These are phyloP conservation scores for Penicillium sp. DNA, from an alignment of 2,329 filamentous ascomycete genomes.

Conservation along the genomic window DNA sequence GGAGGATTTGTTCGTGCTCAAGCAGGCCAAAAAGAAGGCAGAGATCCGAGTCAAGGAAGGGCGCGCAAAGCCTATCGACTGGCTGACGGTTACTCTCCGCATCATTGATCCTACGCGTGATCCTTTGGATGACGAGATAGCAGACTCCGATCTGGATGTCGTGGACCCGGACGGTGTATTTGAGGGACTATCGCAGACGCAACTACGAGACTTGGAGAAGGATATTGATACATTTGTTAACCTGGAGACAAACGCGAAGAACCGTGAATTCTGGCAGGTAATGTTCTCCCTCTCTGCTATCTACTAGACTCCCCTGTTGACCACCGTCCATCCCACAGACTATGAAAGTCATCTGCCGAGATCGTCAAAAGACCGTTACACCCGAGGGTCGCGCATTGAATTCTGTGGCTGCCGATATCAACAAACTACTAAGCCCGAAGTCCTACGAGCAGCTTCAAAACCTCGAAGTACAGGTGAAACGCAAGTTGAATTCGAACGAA, in stretches of 20 bases:
- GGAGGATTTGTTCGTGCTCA: conserved; percentile 92
- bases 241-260: conserved; percentile 73
- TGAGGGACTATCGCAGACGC: conserved; percentile 63
- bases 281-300: conserved; percentile 16
- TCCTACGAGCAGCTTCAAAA: conserved; percentile 79
- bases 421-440: conserved; percentile 82
- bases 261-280: conserved; percentile 82
- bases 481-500: conserved; percentile 83
- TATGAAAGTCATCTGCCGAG: conserved; percentile 77
- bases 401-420: conserved; percentile 82
- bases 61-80: conserved; percentile 88
- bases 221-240: conserved; percentile 78
- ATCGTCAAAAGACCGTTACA: conserved; percentile 65
- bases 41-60: conserved; percentile 90
- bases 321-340: conserved; percentile 49
- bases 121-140: conserved; percentile 74
- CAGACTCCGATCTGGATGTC: conserved; percentile 72
- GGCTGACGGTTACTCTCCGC: conserved; percentile 84
- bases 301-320: neutral
- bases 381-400: conserved; percentile 72
- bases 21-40: conserved; percentile 97
- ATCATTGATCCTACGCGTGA: conserved; percentile 83
- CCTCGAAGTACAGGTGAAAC: conserved; percentile 80
- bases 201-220: conserved; percentile 73
- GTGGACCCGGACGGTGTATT: conserved; percentile 79